Base-by-base conservation (phyloP, 176 grass and related monocot genomes). In the Cenchrus fungigraminus region DNA sequence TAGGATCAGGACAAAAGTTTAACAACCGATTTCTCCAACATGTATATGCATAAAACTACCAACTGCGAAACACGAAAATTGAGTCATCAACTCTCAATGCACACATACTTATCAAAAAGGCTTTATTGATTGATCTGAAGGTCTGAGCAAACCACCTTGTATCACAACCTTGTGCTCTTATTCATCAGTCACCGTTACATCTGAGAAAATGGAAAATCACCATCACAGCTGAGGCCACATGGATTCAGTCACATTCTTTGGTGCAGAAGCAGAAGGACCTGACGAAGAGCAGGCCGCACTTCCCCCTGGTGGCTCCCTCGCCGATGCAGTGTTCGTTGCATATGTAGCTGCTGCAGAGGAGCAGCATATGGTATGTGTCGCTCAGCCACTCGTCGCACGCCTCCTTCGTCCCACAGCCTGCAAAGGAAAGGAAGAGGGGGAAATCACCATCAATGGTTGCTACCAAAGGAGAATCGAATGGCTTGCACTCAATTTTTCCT, bases 241-340 rank as follows among this genome's bases (percentile, higher is more conserved):
- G 13, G 59, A 50, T 67, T 81, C 79, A 69, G 78, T 81, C 79
- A 1, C 65, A 81, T 69, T 81, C 79, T 68, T 69, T 81, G 49
- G 65, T 25, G 65, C 65, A 81, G 64, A 68, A 81, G 79, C 79
- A 81, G 31, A 68, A 81, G 64, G 79, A 68, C 51, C 65, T 40
- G 65, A 25, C 34, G 31, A 69, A 42, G 79, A 81, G 49, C 6
- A 81, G 43, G 50, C 79, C 78, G 12, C 63, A 80, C 50, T 37
- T 15, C 1, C 78, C 46, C 29, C 63, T 68, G 6, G 78, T 80
- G 19, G 49, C 64, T 4, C 63, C 78, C 5, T 80, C 78, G 49
- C 5, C 12, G 47, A 80, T 34, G 78, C 78, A 68, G 49, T 54
- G 32, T 17, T 55, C 49, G 17, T 14, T 49, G 43, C 68, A 82